Conservation (phyloP, 2,329 filamentous ascomycete species). For the Hirsutella rhossiliensis region DNA sequence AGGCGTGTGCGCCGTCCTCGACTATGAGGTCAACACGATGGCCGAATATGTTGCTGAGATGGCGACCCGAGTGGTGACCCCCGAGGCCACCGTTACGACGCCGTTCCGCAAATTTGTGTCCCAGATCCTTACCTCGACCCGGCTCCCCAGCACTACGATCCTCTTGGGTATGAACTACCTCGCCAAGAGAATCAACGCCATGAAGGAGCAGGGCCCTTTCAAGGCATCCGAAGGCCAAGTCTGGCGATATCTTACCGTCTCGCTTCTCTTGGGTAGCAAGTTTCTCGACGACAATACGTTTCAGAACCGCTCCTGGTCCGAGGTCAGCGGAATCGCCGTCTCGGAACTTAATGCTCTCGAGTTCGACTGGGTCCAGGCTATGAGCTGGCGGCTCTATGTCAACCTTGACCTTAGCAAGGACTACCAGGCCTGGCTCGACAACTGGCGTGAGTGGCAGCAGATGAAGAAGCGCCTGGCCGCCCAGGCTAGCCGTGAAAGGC, state of each 20-base stretch:
- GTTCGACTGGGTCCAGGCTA: slow-evolving; percentile 74
- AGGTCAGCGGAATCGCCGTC: slow-evolving; percentile 83
- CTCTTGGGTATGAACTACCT: slow-evolving; percentile 84
- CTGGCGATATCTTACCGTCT: slow-evolving; percentile 78
- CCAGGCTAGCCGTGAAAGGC: slow-evolving; percentile 35
- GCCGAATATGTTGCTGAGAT: slow-evolving; percentile 90
- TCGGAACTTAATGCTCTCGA: slow-evolving; percentile 76
- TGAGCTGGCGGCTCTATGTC: slow-evolving; percentile 77
- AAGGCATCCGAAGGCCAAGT: slow-evolving; percentile 57
- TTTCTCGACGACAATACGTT: slow-evolving; percentile 96
- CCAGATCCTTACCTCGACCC: slow-evolving; percentile 80
- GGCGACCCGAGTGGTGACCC: slow-evolving; percentile 49
- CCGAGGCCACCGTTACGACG: slow-evolving; percentile 42
- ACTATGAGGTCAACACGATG: slow-evolving; percentile 96
- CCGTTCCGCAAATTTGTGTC: slow-evolving; percentile 86
- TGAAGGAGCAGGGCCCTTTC: slow-evolving; percentile 44
- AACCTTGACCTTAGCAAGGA: slow-evolving; percentile 69
- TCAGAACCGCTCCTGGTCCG: slow-evolving; percentile 93
- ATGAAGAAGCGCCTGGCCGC: slow-evolving; percentile 41
- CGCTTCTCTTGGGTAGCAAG: slow-evolving; percentile 81
- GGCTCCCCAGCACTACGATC: slow-evolving; percentile 83
- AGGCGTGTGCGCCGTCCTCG: slow-evolving; percentile 84
- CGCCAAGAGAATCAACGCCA: slow-evolving; percentile 67
- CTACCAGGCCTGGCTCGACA: slow-evolving; percentile 49
- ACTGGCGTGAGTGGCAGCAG: slow-evolving; percentile 45